Evolutionary conservation across 2,329 filamentous ascomycete species (phyloP).

Genomic region (Drechslerella coelobrocha): DNA sequence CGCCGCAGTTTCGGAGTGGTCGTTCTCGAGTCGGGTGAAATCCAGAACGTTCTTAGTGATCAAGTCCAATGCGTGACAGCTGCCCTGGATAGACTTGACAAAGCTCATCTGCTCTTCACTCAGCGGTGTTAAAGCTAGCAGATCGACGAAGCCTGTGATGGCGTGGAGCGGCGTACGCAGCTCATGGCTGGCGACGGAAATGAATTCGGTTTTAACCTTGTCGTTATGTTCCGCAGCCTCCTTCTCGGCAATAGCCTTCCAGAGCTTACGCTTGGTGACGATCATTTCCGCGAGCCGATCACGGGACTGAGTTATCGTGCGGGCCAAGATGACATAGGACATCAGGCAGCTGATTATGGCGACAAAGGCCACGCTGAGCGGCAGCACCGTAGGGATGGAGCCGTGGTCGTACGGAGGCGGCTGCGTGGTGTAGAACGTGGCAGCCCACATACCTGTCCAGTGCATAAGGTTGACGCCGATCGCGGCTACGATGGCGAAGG

Average conservation of each 20-base stretch:
- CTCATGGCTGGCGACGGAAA: constrained; percentile 69
- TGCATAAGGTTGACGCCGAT: constrained; percentile 45
- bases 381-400: constrained; percentile 35
- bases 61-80: constrained; percentile 64
- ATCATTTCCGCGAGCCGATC: constrained; percentile 47
- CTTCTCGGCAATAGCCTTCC: constrained; percentile 48
- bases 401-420: constrained; percentile 44
- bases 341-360: constrained; percentile 46
- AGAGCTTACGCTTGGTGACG: constrained; percentile 46
- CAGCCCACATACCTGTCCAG: constrained; percentile 49
- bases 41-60: constrained; percentile 64
- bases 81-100: constrained; percentile 63
- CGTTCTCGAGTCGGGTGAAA: constrained; percentile 55
- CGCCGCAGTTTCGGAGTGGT: constrained; percentile 40
- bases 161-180: constrained; percentile 69
- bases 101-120: constrained; percentile 62
- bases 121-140: constrained; percentile 64
- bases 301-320: constrained; percentile 48
- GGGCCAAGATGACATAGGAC: constrained; percentile 48
- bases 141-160: constrained; percentile 65
- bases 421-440: constrained; percentile 38
- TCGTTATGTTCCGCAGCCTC: constrained; percentile 54
- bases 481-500: constrained; percentile 38
- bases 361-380: constrained; percentile 45
- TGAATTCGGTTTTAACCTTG: constrained; percentile 66